A percentile compares a stretch with the other conserved stretches of the same genome.
Conservation (phyloP, 2,329 filamentous ascomycete genomes). For the Aureobasidium subglaciale region DNA sequence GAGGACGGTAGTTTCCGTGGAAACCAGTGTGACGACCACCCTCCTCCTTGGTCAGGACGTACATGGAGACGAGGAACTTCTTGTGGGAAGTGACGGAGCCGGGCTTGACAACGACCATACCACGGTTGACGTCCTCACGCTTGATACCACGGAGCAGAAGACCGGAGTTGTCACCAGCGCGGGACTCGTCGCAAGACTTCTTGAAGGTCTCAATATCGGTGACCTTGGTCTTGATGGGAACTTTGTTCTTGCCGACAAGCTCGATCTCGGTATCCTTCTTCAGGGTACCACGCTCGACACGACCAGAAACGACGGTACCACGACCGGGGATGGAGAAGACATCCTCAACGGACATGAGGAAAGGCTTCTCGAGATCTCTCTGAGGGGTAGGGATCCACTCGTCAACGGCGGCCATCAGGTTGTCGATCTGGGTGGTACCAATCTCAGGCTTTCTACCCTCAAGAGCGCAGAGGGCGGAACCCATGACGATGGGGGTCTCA, state of each 20-base stretch:
- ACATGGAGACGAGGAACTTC: slow-evolving; percentile 92
- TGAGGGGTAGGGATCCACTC: slow-evolving; percentile 92
- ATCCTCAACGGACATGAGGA: slow-evolving; percentile 93
- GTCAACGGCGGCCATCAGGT: slow-evolving; percentile 84
- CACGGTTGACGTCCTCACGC: slow-evolving; percentile 87
- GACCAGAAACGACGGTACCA: slow-evolving; percentile 93
- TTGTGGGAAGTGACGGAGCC: slow-evolving; percentile 78
- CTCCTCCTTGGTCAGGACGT: slow-evolving; percentile 95
- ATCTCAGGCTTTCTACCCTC: slow-evolving; percentile 83
- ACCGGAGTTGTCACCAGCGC: slow-evolving; percentile 96
- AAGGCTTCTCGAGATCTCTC: slow-evolving; percentile 94
- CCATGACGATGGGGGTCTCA: slow-evolving; percentile 93
- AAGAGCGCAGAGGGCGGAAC: slow-evolving; percentile 89
- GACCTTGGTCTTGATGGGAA: slow-evolving; percentile 94
- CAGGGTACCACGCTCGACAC: slow-evolving; percentile 89
- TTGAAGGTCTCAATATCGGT: slow-evolving; percentile 99
- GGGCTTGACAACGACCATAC: slow-evolving; percentile 87
- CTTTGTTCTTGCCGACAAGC: slow-evolving; percentile 76
- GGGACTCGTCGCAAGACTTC: slow-evolving; percentile 96
- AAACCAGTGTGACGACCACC: slow-evolving; percentile 96
- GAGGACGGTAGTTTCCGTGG: slow-evolving; percentile 90
- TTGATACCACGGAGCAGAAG: slow-evolving; percentile 92
- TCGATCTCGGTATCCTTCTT: slow-evolving; percentile 95
- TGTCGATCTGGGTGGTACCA: slow-evolving; percentile 79
- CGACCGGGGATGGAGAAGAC: slow-evolving; percentile 61